These are phyloP conservation scores for Ceratocystis colombiana DNA, from an alignment of 2,329 filamentous ascomycete species.

Conservation along the genomic window DNA sequence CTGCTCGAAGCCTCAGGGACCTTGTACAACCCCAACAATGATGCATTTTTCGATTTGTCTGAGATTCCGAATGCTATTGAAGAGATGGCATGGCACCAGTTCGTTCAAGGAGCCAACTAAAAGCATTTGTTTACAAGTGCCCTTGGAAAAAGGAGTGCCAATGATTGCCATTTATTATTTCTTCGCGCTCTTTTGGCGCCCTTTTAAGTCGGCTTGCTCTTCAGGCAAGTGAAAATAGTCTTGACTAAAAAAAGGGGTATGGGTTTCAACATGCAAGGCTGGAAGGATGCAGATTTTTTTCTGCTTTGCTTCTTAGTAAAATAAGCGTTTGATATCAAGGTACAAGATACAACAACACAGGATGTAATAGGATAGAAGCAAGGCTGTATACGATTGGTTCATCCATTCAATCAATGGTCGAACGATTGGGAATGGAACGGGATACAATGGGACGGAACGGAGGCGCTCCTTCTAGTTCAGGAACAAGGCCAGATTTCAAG, in stretches of 20 bases:
- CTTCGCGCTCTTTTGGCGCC: background rate
- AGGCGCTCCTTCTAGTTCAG: background rate
- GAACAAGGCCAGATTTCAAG: slow-evolving; percentile 10
- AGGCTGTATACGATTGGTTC: too few relatives aligned
- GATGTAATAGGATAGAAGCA: background rate
- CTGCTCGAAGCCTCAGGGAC: background rate
- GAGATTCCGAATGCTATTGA: background rate
- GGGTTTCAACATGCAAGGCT: slow-evolving; percentile 6
- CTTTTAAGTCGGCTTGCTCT: background rate
- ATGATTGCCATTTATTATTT: too few relatives aligned
- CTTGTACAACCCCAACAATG: background rate
- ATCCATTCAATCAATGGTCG: too few relatives aligned
- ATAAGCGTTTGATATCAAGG: slow-evolving; percentile 2
- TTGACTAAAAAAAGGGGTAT: slow-evolving; percentile 11
- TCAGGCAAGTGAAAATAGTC: background rate
- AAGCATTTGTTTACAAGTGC: background rate
- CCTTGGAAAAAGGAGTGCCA: too few relatives aligned
- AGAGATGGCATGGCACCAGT: background rate
- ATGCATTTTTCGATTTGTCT: background rate
- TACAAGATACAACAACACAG: background rate
- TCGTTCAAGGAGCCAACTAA: background rate
- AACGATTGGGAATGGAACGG: background rate
- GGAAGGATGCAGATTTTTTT: slow-evolving; percentile 4
- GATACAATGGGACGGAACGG: background rate
- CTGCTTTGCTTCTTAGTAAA: background rate